Evolutionary conservation across 1,284 basidiomycete species (phyloP).

Genomic region (Malassezia nana): DNA sequence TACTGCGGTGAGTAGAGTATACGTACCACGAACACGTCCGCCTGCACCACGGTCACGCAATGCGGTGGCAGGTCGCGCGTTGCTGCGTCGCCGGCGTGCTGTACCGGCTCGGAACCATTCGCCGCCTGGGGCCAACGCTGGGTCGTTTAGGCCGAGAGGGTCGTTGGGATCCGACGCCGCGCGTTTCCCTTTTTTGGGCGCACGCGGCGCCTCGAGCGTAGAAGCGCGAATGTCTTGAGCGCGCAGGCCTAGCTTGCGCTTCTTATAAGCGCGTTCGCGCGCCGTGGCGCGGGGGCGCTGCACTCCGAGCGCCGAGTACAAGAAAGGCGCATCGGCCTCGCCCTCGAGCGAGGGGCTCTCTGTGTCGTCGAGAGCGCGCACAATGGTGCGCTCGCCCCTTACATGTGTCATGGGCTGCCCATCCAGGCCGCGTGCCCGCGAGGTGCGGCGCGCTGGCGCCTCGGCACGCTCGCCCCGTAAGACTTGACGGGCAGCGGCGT

Average conservation of each 20-base stretch:
- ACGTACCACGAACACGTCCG: constrained; percentile 7
- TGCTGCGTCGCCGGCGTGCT: background rate
- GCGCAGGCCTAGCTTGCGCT: constrained; percentile 21
- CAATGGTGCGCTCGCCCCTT: constrained; percentile 18
- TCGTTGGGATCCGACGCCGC: constrained; percentile 23
- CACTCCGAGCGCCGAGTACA: constrained; percentile 22
- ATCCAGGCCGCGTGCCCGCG: constrained; percentile 28
- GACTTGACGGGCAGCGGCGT: constrained; percentile 23
- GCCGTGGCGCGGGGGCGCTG: constrained; percentile 25
- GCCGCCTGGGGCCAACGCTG: constrained; percentile 35
- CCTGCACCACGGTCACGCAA: constrained; percentile 10
- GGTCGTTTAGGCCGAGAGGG: constrained; percentile 38
- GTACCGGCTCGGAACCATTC: constrained; percentile 17
- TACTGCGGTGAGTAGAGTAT: background rate
- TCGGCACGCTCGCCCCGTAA: constrained; percentile 18
- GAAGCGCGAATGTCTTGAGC: constrained; percentile 8
- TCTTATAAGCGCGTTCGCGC: constrained; percentile 27
- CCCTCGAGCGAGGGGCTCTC: constrained; percentile 7
- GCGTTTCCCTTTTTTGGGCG: background rate
- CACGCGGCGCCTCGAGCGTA: constrained; percentile 2
- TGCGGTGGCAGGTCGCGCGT: background rate
- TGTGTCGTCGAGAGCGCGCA: constrained; percentile 22
- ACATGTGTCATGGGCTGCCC: constrained; percentile 30
- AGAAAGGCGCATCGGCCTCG: constrained; percentile 18
- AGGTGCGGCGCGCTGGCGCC: constrained; percentile 17